Evolutionary conservation across 2,329 filamentous ascomycete species (phyloP).

Genomic region (Phaeosphaeriaceae sp.): DNA sequence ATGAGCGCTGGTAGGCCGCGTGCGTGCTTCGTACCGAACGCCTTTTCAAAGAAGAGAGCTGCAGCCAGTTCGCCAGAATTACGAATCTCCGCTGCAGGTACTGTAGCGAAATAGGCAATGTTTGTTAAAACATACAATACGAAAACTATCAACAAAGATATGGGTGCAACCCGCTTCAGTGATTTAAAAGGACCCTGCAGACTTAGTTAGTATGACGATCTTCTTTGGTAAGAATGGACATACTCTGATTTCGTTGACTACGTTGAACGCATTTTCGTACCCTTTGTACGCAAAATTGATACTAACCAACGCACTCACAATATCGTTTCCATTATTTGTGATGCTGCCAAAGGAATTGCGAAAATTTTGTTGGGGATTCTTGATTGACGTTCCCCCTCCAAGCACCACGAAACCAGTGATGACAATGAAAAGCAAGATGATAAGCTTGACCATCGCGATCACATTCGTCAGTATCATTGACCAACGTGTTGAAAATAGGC

Average conservation of each 20-base stretch:
- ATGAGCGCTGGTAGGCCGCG: slow-evolving; percentile 59
- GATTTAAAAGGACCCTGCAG: slow-evolving; percentile 62
- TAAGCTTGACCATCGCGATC: slow-evolving; percentile 59
- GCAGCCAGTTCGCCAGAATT: slow-evolving; percentile 62
- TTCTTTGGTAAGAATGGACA: background rate
- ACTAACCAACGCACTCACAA: slow-evolving; percentile 39
- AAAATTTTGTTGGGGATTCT: slow-evolving; percentile 35
- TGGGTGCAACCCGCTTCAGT: slow-evolving; percentile 56
- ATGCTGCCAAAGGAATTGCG: slow-evolving; percentile 33
- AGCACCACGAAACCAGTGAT: slow-evolving; percentile 40
- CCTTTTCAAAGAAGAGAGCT: slow-evolving; percentile 63
- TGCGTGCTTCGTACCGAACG: slow-evolving; percentile 63
- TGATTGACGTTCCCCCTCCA: slow-evolving; percentile 33
- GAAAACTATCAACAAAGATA: slow-evolving; percentile 60
- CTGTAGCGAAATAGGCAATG: slow-evolving; percentile 34
- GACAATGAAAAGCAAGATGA: slow-evolving; percentile 64
- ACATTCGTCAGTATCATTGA: slow-evolving; percentile 38
- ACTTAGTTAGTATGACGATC: background rate
- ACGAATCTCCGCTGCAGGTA: slow-evolving; percentile 56
- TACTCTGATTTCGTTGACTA: slow-evolving; percentile 42
- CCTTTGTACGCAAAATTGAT: slow-evolving; percentile 42
- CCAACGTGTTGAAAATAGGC: slow-evolving; percentile 34
- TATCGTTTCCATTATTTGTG: slow-evolving; percentile 36
- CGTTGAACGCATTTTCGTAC: slow-evolving; percentile 43
- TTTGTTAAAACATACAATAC: slow-evolving; percentile 37